Evolutionary conservation across 2,329 filamentous ascomycete genomes (phyloP).

Genomic region (Raffaelea deltoideospora): DNA sequence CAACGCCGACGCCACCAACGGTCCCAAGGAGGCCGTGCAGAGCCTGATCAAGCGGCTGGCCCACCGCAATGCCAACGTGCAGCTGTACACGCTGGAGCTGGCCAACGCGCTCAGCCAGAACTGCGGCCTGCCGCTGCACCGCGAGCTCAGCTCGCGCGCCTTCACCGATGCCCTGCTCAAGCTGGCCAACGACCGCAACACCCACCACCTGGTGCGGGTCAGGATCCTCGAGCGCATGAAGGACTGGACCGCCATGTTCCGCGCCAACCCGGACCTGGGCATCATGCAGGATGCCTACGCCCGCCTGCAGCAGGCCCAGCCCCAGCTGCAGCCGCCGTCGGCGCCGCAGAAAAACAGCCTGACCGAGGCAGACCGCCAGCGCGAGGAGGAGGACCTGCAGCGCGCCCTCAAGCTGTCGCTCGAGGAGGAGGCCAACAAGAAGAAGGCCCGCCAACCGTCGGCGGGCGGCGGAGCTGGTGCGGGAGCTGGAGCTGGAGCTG

Average conservation of each 20-base stretch:
- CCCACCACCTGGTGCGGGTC: constrained; percentile 87
- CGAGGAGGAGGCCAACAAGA: constrained; percentile 64
- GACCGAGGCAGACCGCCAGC: constrained; percentile 76
- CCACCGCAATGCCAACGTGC: constrained; percentile 89
- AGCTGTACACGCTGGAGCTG: constrained; percentile 88
- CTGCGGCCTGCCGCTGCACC: constrained; percentile 73
- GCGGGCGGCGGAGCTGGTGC: too few species aligned
- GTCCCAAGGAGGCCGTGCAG: constrained; percentile 70
- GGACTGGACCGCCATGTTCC: constrained; percentile 93
- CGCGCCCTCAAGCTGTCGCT: constrained; percentile 89
- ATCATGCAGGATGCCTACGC: constrained; percentile 96
- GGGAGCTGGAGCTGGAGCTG: too few species aligned
- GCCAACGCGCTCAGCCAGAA: constrained; percentile 87
- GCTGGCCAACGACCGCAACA: constrained; percentile 86
- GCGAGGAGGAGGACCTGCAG: constrained; percentile 93
- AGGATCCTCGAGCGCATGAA: constrained; percentile 96
- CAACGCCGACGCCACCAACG: constrained; percentile 32
- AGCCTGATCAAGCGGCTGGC: constrained; percentile 84
- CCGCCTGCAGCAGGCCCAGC: constrained; percentile 71
- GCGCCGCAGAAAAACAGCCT: constrained; percentile 88
- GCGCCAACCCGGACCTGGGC: constrained; percentile 73
- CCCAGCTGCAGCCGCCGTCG: constrained; percentile 77
- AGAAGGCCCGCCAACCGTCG: constrained; percentile 20
- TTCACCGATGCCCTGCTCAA: constrained; percentile 89
- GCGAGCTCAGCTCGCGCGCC: constrained; percentile 76